Conservation (phyloP, 2,329 filamentous ascomycete genomes). For the Cladosporium velox region DNA sequence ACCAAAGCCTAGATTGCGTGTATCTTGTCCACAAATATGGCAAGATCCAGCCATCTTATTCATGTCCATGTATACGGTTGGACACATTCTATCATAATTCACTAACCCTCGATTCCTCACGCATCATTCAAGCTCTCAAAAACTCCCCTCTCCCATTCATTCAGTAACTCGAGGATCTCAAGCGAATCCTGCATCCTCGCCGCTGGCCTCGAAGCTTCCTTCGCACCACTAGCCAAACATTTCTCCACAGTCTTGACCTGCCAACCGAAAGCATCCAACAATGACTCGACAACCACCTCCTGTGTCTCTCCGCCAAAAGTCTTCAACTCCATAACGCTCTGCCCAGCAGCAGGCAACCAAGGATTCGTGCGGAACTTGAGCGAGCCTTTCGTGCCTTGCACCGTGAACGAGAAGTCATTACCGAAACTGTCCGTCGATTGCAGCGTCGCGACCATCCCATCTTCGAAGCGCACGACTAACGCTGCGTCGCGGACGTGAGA, state of each 20-base stretch:
- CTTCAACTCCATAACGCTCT: neutral
- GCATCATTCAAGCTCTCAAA: neutral
- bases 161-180: neutral
- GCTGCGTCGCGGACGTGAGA: neutral
- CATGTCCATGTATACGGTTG: neutral
- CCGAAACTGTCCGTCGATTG: neutral
- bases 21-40: neutral
- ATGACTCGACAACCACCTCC: neutral
- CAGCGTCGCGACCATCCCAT: neutral
- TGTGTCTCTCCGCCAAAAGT: neutral
- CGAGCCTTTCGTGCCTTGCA: neutral
- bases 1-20: neutral
- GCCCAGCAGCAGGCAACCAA: neutral
- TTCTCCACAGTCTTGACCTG: neutral
- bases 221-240: neutral
- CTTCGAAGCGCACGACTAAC: neutral
- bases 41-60: neutral
- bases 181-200: neutral
- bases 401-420: neutral
- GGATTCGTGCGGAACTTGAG: neutral
- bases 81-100: neutral
- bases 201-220: neutral
- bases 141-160: neutral
- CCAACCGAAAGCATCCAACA: neutral
- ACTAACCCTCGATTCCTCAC: neutral